These are phyloP conservation scores for Acidomyces sp. DNA, from an alignment of 495 filamentous ascomycete genomes.

Conservation along the genomic window DNA sequence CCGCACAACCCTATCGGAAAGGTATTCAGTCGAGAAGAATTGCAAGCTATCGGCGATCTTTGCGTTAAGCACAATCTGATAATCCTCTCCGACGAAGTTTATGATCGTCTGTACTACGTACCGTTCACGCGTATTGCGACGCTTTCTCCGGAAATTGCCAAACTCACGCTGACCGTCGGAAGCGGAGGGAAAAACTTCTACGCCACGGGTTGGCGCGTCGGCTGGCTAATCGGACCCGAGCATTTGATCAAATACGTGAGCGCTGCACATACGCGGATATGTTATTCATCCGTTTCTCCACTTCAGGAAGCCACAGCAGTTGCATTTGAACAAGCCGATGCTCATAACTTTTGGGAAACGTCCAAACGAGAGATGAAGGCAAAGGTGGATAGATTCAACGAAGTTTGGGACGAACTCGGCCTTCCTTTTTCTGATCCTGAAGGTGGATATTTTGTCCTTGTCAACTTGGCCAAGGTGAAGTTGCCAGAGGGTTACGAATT, in stretches of 20 bases:
- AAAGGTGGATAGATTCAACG: slow-evolving; percentile 81
- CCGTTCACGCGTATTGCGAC: slow-evolving; percentile 89
- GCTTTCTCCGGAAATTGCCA: slow-evolving; percentile 71
- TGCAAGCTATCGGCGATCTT: slow-evolving; percentile 75
- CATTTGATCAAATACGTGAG: slow-evolving; percentile 84
- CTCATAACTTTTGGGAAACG: slow-evolving; percentile 76
- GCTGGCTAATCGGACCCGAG: slow-evolving; percentile 82
- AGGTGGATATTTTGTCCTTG: slow-evolving; percentile 92
- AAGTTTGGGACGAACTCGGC: slow-evolving; percentile 75
- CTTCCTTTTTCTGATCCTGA: slow-evolving; percentile 89
- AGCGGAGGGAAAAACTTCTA: slow-evolving; percentile 98
- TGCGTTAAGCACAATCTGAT: slow-evolving; percentile 89
- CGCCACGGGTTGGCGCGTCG: slow-evolving; percentile 90
- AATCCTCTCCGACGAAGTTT: slow-evolving; percentile 91
- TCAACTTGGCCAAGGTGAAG: slow-evolving; percentile 74
- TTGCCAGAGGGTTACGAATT: slow-evolving; percentile 73
- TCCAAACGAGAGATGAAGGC: slow-evolving; percentile 70
- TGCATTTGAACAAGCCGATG: slow-evolving; percentile 81
- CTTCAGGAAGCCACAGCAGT: slow-evolving; percentile 94
- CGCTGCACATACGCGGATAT: slow-evolving; percentile 89
- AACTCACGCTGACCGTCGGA: slow-evolving; percentile 81
- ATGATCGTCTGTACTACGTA: slow-evolving; percentile 87
- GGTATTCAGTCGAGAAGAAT: slow-evolving; percentile 71
- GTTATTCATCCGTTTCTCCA: slow-evolving; percentile 85
- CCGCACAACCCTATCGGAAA: slow-evolving; percentile 95